These are phyloP conservation scores for Tephrocybe rancida DNA, from an alignment of 768 basidiomycete species.

Conservation along the genomic window DNA sequence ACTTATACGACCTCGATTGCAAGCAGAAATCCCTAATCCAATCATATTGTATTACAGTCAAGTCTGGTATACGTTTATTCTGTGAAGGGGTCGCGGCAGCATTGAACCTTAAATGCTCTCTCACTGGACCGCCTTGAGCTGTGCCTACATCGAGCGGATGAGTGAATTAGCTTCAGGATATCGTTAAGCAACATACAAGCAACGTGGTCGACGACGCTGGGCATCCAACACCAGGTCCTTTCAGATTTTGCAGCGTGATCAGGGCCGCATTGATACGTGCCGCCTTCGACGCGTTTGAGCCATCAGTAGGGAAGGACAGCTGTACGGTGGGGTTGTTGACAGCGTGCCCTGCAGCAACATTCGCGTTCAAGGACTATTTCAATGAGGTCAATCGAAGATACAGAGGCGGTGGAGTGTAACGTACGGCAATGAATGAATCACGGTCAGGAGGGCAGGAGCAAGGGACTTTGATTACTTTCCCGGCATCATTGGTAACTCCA, in stretches of 20 bases:
- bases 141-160: conserved; percentile 18
- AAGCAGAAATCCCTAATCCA: too few species aligned
- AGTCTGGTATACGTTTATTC: too few species aligned
- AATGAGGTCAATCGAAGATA: not conserved
- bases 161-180: conserved; percentile 1
- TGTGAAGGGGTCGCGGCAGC: too few species aligned
- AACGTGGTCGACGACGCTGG: conserved; percentile 41
- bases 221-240: conserved; percentile 70
- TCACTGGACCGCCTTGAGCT: conserved; percentile 28
- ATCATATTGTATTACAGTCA: too few species aligned
- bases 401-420: not conserved
- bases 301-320: conserved; percentile 66
- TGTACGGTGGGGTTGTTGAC: conserved; percentile 60
- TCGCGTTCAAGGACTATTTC: conserved; percentile 46
- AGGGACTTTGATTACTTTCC: conserved; percentile 62
- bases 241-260: conserved; percentile 72
- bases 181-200: conserved; percentile 8
- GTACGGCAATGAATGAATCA: conserved; percentile 50
- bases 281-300: conserved; percentile 51
- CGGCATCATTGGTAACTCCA: conserved; percentile 54
- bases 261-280: conserved; percentile 61
- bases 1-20: too few species aligned
- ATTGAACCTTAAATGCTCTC: conserved; percentile 4
- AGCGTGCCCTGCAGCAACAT: conserved; percentile 63
- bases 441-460: conserved; percentile 68